Evolutionary conservation across 345 rosid species (phyloP), one percentile per base, ranked within the genome.

Genomic region (Euclidium syriacum): DNA sequence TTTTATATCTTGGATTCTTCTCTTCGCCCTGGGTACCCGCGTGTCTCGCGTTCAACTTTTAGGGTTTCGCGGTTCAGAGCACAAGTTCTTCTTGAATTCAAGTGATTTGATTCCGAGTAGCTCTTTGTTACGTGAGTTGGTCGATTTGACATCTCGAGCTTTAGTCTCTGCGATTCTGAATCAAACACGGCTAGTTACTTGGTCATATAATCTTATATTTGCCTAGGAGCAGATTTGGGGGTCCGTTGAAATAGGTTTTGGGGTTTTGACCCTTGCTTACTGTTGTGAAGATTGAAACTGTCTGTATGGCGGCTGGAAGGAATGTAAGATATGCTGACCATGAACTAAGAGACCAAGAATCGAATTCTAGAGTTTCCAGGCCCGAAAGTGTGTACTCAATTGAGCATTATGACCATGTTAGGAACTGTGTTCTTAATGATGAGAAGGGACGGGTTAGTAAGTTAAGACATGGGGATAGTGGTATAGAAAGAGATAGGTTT

Each of bases 301-400:
- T 50, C 61, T 74, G 2, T 48, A 91, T 91, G 98, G 92, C 96
- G 15, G 84, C 94, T 72, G 91, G 96, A 79, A 84, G 86, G 71
- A 83, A 79, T 78, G 83, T 85, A 41, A 85, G 84, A 43, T 85
- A 81, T 60, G 73, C 80, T 12, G 95, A 81, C 71, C 78, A 73
- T 23, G 96, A 87, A 68, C 53, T 82, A 32, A 79, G 88, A 62
- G 83, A 78, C 26, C 74, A 81, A 3, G 89, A 92, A 15, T 71
- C 86, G 36, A 81, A 79, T 46, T 71, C 79, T 41, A 80, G 80
- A 33, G 75, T 71, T 49, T 68, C 82, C 1, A 79, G 80, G 71
- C 67, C 70, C 52, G 85, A 81, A 20, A 76, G 63, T 68, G 58
- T 59, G 30, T 70, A 72, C 70, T 71, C 86, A 1, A 80, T 70